Percentiles rank a stretch among this genome's conserved stretches.
Conservation (phyloP, 2,329 filamentous ascomycete species). For the Xylariaceae sp. region DNA sequence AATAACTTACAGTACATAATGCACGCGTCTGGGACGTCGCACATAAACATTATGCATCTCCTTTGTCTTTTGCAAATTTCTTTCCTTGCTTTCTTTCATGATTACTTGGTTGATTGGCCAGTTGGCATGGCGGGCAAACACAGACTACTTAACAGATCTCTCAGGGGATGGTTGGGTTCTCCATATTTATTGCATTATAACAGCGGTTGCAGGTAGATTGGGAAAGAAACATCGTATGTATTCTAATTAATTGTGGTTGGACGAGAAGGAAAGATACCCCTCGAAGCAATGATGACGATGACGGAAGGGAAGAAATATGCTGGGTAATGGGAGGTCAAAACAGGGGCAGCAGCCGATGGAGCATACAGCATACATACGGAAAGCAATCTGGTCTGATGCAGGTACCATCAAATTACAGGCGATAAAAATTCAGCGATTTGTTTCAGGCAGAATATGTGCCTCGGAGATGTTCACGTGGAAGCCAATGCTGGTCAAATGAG, state of each 20-base stretch:
- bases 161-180: conserved; percentile 20
- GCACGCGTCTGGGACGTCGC: conserved; percentile 34
- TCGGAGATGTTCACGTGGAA: conserved; percentile 15
- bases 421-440: conserved; percentile 22
- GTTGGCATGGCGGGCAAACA: conserved; percentile 15
- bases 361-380: conserved; percentile 18
- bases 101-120: conserved; percentile 15
- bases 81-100: conserved; percentile 23
- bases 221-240: conserved; percentile 26
- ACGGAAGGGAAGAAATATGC: conserved; percentile 20
- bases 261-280: conserved; percentile 39
- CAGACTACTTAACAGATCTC: conserved; percentile 21
- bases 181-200: conserved; percentile 30
- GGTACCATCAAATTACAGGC: conserved; percentile 28
- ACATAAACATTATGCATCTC: conserved; percentile 28
- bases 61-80: conserved; percentile 22
- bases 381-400: conserved; percentile 23
- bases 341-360: conserved; percentile 14
- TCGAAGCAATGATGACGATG: conserved; percentile 21
- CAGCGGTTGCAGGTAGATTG: conserved; percentile 33
- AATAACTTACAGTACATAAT: conserved; percentile 37
- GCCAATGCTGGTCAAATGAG: conserved; percentile 7
- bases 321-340: conserved; percentile 20
- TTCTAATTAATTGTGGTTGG: conserved; percentile 24
- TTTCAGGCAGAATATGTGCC: conserved; percentile 31